phyloP scores from a whole-genome alignment of 371 early-diverging fungal species.

The Conidiobolus incongruus region DNA sequence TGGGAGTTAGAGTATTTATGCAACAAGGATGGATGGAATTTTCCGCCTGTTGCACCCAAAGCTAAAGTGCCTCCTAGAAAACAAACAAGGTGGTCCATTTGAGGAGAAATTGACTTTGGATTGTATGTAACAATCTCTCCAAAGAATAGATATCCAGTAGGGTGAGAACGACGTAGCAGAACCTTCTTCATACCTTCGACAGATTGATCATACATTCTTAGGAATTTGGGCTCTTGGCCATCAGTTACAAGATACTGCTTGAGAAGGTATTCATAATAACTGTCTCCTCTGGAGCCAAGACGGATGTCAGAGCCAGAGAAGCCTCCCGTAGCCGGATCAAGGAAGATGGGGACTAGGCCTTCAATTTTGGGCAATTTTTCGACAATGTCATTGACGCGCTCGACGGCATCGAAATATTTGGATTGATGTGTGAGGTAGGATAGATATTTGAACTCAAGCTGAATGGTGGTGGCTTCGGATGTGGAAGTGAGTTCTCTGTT shows the following conservation, averaged over 20 bases:
- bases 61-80: slow-evolving; percentile 75
- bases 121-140: slow-evolving; percentile 32
- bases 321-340: slow-evolving; percentile 8
- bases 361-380: slow-evolving; percentile 25
- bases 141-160: slow-evolving; percentile 35
- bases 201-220: slow-evolving; percentile 41
- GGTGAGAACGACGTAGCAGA: slow-evolving; percentile 31
- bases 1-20: slow-evolving; percentile 2
- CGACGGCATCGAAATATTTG: slow-evolving; percentile 42
- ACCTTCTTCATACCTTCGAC: slow-evolving; percentile 43
- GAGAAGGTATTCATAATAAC: slow-evolving; percentile 81
- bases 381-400: slow-evolving; percentile 35
- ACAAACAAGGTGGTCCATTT: slow-evolving; percentile 88
- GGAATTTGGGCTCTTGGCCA: slow-evolving; percentile 31
- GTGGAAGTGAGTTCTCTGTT: slow-evolving; percentile 24
- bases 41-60: slow-evolving; percentile 43
- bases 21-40: slow-evolving; percentile 8
- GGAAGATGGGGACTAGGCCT: slow-evolving; percentile 52
- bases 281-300: slow-evolving; percentile 68
- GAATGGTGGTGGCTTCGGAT: slow-evolving; percentile 70
- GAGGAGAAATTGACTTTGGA: slow-evolving; percentile 18
- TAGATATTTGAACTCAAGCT: slow-evolving; percentile 75
- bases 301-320: slow-evolving; percentile 27
- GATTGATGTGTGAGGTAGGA: slow-evolving; percentile 43
- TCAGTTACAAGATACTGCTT: slow-evolving; percentile 67